Percentiles rank a stretch among this genome's conserved stretches.
Evolutionary conservation across 2,329 filamentous ascomycete species (phyloP).

Genomic region (Beauveria scarabaeidicola): DNA sequence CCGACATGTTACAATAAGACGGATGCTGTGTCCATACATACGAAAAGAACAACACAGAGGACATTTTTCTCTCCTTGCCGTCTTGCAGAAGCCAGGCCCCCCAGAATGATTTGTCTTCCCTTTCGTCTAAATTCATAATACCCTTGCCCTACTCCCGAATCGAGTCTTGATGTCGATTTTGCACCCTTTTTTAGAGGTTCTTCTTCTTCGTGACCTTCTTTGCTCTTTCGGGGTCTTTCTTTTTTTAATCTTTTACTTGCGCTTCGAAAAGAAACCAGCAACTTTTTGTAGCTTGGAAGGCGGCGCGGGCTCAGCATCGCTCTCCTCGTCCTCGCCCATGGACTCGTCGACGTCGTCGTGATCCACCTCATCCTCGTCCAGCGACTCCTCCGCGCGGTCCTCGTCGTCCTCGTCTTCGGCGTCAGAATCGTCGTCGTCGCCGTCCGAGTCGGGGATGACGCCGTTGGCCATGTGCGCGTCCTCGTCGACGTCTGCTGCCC

Average conservation of each 20-base stretch:
- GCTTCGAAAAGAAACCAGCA: conserved; percentile 21
- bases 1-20: conserved; percentile 6
- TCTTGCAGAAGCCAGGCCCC: neutral
- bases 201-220: neutral
- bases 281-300: conserved; percentile 38
- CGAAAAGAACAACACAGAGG: neutral
- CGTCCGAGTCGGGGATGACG: conserved; percentile 50
- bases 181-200: neutral
- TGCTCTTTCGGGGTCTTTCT: neutral
- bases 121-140: conserved; percentile 3
- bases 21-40: conserved; percentile 8
- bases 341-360: conserved; percentile 50
- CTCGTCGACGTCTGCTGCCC: conserved; percentile 16
- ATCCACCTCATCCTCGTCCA: conserved; percentile 52
- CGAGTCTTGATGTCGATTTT: neutral
- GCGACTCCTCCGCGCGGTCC: conserved; percentile 38
- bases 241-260: conserved; percentile 7
- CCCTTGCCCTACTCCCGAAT: neutral
- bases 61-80: neutral
- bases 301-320: conserved; percentile 40
- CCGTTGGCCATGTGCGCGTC: conserved; percentile 45
- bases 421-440: conserved; percentile 41
- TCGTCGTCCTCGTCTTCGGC: conserved; percentile 37
- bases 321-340: conserved; percentile 47
- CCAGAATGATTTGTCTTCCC: neutral